Conservation (phyloP, 2,329 filamentous ascomycete genomes). For the Lithohypha guttulata region DNA sequence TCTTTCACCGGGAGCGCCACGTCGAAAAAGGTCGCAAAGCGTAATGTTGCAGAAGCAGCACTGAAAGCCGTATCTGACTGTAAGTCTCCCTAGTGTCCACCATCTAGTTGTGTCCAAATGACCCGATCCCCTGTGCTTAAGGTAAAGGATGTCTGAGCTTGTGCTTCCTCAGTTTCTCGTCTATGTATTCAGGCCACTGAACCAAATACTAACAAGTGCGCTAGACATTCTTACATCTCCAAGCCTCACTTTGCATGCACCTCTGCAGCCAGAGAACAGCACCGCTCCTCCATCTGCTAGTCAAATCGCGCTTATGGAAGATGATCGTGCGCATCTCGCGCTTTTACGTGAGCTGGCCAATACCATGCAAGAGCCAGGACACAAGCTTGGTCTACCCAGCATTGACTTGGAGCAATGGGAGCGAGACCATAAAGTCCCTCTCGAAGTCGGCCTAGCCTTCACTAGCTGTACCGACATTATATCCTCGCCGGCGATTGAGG, state of each 20-base stretch:
- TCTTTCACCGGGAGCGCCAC: no score
- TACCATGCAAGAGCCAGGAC: not conserved
- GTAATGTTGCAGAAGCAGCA: constrained; percentile 11
- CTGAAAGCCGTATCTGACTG: constrained; percentile 8
- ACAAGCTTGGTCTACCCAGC: not conserved
- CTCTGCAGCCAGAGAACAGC: not conserved
- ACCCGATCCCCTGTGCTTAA: no score
- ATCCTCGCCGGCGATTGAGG: not conserved
- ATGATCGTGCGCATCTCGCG: not conserved
- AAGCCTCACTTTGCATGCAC: not conserved
- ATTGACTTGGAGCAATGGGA: not conserved
- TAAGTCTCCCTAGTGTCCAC: not conserved
- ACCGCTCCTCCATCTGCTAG: not conserved
- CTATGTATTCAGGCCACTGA: no score
- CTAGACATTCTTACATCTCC: not conserved
- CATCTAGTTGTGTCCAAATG: no score
- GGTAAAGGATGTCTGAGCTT: not conserved
- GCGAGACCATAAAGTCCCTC: not conserved
- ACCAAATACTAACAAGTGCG: not conserved
- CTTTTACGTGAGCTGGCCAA: not conserved
- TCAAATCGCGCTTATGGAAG: not conserved
- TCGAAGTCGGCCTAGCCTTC: constrained; percentile 14
- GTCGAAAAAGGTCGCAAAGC: not conserved
- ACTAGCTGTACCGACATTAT: constrained; percentile 10
- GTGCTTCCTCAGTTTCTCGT: no score